A percentile compares a stretch with the other conserved stretches of the same genome.
phyloP scores from a whole-genome alignment of 371 early-diverging fungal species.

The Blyttiomyces sp. region DNA sequence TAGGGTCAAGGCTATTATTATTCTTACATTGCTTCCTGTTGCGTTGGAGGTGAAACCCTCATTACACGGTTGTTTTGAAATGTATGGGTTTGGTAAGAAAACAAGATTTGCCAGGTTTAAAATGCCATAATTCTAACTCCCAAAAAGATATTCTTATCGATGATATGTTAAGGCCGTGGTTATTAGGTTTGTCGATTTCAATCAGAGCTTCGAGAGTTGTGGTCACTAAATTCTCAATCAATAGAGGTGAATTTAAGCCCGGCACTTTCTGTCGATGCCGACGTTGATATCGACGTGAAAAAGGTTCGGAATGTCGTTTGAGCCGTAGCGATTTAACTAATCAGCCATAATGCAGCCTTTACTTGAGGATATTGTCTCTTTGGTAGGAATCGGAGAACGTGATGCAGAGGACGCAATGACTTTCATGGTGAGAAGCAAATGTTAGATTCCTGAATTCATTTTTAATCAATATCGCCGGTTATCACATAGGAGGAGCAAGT shows the following conservation, averaged over 20 bases:
- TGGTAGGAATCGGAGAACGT: constrained; percentile 3
- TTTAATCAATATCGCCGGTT: no score
- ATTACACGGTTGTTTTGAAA: constrained; percentile 38
- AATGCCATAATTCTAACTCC: background rate
- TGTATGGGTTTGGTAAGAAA: constrained; percentile 42
- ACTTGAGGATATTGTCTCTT: constrained; percentile 12
- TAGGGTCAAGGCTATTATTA: constrained; percentile 35
- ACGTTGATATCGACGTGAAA: constrained; percentile 38
- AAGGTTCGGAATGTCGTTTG: constrained; percentile 13
- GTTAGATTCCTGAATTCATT: no score
- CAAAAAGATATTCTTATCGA: constrained; percentile 37
- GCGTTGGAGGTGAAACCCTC: constrained; percentile 19
- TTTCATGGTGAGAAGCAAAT: constrained; percentile 3
- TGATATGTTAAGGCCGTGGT: constrained; percentile 32
- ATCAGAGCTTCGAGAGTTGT: no score
- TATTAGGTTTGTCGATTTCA: constrained; percentile 22
- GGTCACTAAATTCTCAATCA: no score
- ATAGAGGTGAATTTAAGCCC: constrained; percentile 46
- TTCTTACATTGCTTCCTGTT: constrained; percentile 36
- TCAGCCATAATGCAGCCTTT: constrained; percentile 15
- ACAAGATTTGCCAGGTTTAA: background rate
- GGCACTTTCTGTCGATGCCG: constrained; percentile 34
- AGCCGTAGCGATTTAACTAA: background rate
- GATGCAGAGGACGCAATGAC: constrained; percentile 9
- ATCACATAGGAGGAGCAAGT: constrained; percentile 8